Base-by-base conservation (phyloP, 1,139 yeast species). In the Debaryomycetaceae sp. region DNA sequence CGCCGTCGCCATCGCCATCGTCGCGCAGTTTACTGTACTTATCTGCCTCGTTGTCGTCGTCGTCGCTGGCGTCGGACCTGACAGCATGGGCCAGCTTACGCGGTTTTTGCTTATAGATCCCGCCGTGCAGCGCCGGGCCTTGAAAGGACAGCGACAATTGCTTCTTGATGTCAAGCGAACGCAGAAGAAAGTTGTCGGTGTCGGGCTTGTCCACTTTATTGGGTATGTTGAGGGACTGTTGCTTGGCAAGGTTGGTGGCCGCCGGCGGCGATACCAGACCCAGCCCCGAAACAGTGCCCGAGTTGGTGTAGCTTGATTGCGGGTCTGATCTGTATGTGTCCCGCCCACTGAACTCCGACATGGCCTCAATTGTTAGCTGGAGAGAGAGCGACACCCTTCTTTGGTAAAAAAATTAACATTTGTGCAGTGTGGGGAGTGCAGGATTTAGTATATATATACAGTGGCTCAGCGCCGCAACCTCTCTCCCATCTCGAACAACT, bases 61-160 rank as follows among this genome's bases (percentile, higher is more conserved):
- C 24, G 24, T 25, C 12, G 5, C 23, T n/a, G 5, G 12, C 8
- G 23, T 48, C 50, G 28, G 58, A 63, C 25, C 58, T 55, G 16
- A 47, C 57, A 28, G 48, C 49, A 27, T 58, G 51, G 18, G 61
- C 54, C 34, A 47, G 63, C 37, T 60, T 52, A 29, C 73, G 49
- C 7, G 66, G 55, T 16, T 60, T 65, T 2, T 71, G 71, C 39
- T 67, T 67, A 24, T 58, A 45, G 11, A 65, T 56, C 1, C 72
- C 71, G 14, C 65, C 40, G 24, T 39, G 44, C 11, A 35, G 29
- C 5, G 40, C 35, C 5, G 44, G 43, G n/a, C 53, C 56, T 16
- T 53, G 55, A 30, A 65, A 51, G 17, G 71, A 62, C 41, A 63
- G 71, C 16, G 68, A 60, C 16, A 67, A 51, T 43, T 64, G 71